Conservation (phyloP, 192 early-diverging fungal genomes). For the Coemansia aciculifera region DNA sequence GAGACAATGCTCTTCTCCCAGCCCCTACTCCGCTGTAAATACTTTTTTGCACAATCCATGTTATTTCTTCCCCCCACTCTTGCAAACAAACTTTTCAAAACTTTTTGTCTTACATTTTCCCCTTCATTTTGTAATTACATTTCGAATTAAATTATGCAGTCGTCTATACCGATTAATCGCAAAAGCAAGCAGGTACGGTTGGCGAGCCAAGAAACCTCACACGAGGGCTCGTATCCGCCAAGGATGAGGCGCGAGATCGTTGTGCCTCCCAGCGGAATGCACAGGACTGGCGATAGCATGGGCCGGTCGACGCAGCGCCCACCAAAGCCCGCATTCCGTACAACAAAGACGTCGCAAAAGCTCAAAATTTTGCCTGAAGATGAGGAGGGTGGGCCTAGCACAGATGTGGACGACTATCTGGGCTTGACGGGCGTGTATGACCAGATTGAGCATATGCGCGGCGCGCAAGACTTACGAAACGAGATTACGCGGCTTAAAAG, state of each 20-base stretch:
- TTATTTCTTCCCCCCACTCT: neutral
- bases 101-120: neutral
- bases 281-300: slow-evolving; percentile 31
- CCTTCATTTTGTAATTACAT: neutral
- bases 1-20: neutral
- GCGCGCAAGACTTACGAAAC: slow-evolving; percentile 55
- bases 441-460: slow-evolving; percentile 68
- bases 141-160: slow-evolving; percentile 18
- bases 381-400: slow-evolving; percentile 52
- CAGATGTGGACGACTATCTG: slow-evolving; percentile 56
- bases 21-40: neutral
- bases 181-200: slow-evolving; percentile 16
- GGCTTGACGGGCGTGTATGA: slow-evolving; percentile 61
- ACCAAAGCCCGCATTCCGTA: slow-evolving; percentile 73
- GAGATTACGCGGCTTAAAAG: slow-evolving; percentile 76
- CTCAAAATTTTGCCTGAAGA: slow-evolving; percentile 84
- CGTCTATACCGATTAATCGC: slow-evolving; percentile 31
- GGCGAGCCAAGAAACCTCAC: slow-evolving; percentile 17
- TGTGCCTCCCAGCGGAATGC: slow-evolving; percentile 52
- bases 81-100: neutral
- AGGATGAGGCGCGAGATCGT: slow-evolving; percentile 54
- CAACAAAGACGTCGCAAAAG: slow-evolving; percentile 93
- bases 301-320: slow-evolving; percentile 28
- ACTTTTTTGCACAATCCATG: neutral
- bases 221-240: slow-evolving; percentile 49